phyloP scores from a whole-genome alignment of 371 early-diverging fungal genomes.

The Lichtheimia corymbifera region DNA sequence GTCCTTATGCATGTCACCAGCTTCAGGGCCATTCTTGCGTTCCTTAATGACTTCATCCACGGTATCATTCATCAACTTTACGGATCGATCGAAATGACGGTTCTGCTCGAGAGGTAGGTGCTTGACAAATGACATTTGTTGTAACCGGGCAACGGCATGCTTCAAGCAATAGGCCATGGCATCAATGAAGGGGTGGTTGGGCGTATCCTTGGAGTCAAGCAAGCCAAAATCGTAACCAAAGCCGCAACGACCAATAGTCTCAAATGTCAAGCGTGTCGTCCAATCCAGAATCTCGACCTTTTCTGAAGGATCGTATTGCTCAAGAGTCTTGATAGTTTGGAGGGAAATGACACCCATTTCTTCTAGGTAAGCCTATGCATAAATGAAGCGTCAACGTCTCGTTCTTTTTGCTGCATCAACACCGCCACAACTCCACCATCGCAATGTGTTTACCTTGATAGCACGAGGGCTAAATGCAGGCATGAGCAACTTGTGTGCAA shows the following conservation, averaged over 20 bases:
- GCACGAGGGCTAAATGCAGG: slow-evolving; percentile 50
- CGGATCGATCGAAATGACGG: slow-evolving; percentile 30
- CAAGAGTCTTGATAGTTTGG: slow-evolving; percentile 37
- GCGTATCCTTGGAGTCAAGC: slow-evolving; percentile 37
- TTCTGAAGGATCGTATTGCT: slow-evolving; percentile 35
- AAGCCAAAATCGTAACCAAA: slow-evolving; percentile 62
- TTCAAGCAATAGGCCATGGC: slow-evolving; percentile 52
- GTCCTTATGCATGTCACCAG: slow-evolving; percentile 44
- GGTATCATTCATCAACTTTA: slow-evolving; percentile 40
- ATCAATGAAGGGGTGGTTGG: slow-evolving; percentile 47
- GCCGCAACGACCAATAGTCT: slow-evolving; percentile 57
- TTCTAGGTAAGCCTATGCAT: slow-evolving; percentile 35
- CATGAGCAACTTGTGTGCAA: slow-evolving; percentile 56
- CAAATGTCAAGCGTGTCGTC: slow-evolving; percentile 58
- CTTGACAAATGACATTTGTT: slow-evolving; percentile 44
- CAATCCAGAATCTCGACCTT: slow-evolving; percentile 50
- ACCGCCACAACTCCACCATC: background rate
- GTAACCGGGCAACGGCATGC: slow-evolving; percentile 22
- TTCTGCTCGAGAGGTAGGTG: slow-evolving; percentile 44
- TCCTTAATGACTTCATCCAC: slow-evolving; percentile 41
- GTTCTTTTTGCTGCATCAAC: background rate
- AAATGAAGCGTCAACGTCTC: background rate
- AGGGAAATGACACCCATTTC: slow-evolving; percentile 46
- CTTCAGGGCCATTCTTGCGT: slow-evolving; percentile 36
- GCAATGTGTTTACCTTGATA: slow-evolving; percentile 26